Base-by-base conservation (phyloP, 371 early-diverging fungal genomes). In the Mortierella sp. region DNA sequence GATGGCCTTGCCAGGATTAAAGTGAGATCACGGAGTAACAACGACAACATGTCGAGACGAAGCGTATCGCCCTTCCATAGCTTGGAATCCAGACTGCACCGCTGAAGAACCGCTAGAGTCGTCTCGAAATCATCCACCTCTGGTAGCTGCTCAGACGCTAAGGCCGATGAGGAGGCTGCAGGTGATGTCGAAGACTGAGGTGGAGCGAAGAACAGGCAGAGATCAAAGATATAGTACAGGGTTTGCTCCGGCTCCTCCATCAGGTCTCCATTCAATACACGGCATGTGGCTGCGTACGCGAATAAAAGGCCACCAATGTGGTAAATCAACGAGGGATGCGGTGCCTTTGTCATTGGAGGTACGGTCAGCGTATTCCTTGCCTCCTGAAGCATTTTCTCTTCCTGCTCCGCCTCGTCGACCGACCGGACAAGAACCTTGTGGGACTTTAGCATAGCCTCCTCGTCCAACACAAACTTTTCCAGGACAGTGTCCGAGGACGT, bases 11-110 rank as follows among this genome's bases (percentile, higher is more conserved):
- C 62, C 26, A 76, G 41, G 12, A 76, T 34, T 27, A 76, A 42
- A 4, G 66, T 60, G 37, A 76, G 19, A 27, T 76, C 78, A 2
- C 65, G 52, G 6, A 76, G 28, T 1, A 76, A 57, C 5, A 76
- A 43, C 6, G 62, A 56, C 3, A 70, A 34, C 70, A 76, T 60
- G 26, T 76, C 78, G 1, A 62, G 50, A n/a, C 78, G 64, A 11
- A 61, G 24, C 11, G 70, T 76, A n/a, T 76, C 78, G 17, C 78
- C 78, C 28, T 58, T 76, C 78, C 78, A 76, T 4, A 70, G 55
- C 30, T 57, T 70, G 26, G 78, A 76, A 8, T 60, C 48, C 19
- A 70, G 48, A 58, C 78, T 65, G 2, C 56, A 42, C 8, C 43
- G 30, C 28, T 76, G 78, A 1, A 76, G 26, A 23, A 65, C 42